Percentiles rank a stretch among this genome's conserved stretches.
Conservation (phyloP, 176 grass and related monocot genomes). For the Hordeum marinum region DNA sequence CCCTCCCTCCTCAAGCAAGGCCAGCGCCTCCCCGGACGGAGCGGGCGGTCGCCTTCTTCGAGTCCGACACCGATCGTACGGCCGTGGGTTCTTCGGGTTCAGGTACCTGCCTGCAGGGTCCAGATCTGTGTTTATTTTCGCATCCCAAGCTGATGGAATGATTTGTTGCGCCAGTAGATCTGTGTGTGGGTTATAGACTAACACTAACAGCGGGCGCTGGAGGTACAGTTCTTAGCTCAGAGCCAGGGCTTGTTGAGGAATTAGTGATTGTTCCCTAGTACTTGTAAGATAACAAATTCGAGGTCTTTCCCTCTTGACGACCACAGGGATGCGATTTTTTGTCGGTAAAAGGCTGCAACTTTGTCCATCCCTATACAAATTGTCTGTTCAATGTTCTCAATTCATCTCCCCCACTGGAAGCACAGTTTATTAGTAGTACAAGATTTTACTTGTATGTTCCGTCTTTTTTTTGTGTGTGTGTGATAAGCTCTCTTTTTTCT, state of each 20-base stretch:
- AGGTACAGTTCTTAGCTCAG: background rate
- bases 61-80: background rate
- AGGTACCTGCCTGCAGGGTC: background rate
- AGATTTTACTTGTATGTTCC: background rate
- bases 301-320: background rate
- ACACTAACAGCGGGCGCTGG: background rate
- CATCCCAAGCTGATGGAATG: background rate
- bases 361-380: background rate
- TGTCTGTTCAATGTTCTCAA: background rate
- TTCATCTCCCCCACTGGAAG: background rate
- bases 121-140: conserved; percentile 1
- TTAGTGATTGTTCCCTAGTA: background rate
- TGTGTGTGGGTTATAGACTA: background rate
- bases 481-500: background rate
- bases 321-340: background rate
- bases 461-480: background rate
- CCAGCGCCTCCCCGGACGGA: background rate
- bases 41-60: background rate
- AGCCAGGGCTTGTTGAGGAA: background rate
- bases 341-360: background rate
- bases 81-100: background rate
- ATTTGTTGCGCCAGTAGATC: background rate
- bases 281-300: background rate
- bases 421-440: background rate
- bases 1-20: background rate